These are phyloP conservation scores for Mortierella claussenii DNA, from an alignment of 192 early-diverging fungal species.

Conservation along the genomic window DNA sequence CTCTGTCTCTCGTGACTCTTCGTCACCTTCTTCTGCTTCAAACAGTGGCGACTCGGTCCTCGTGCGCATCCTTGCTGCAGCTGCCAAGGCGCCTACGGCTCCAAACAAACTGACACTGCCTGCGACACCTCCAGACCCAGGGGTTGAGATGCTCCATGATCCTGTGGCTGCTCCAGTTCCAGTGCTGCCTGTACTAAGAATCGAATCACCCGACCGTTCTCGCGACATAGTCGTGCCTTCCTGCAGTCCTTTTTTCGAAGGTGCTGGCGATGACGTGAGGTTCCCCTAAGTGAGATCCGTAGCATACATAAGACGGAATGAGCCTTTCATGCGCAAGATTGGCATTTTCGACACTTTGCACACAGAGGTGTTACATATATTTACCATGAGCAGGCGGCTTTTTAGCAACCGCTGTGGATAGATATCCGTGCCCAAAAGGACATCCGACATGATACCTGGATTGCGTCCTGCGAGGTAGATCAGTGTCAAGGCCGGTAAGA, in stretches of 20 bases:
- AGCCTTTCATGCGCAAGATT: no score
- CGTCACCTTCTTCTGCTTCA: conserved; percentile 24
- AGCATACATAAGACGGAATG: no score
- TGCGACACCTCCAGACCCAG: not conserved
- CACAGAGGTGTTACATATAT: no score
- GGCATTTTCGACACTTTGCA: no score
- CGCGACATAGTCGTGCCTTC: conserved; percentile 18
- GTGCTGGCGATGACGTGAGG: conserved; percentile 20
- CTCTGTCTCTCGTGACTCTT: conserved; percentile 36
- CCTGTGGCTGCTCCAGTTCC: not conserved
- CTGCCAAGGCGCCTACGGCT: conserved; percentile 15
- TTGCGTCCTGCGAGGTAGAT: conserved; percentile 53
- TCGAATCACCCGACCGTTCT: conserved; percentile 31
- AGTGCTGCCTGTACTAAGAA: conserved; percentile 11
- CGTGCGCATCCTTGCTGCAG: conserved; percentile 30
- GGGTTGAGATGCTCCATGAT: not conserved
- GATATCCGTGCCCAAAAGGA: conserved; percentile 48
- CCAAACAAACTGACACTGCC: conserved; percentile 25
- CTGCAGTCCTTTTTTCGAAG: not conserved
- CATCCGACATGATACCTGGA: conserved; percentile 53
- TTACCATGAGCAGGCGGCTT: conserved; percentile 45
- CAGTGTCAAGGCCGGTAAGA: conserved; percentile 46
- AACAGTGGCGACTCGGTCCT: conserved; percentile 47
- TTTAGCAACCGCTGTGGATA: conserved; percentile 56
- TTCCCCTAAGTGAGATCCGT: conserved; percentile 24